These are phyloP conservation scores for Magnusiomyces suaveolens DNA, from an alignment of 1,139 yeast genomes.

Conservation along the genomic window DNA sequence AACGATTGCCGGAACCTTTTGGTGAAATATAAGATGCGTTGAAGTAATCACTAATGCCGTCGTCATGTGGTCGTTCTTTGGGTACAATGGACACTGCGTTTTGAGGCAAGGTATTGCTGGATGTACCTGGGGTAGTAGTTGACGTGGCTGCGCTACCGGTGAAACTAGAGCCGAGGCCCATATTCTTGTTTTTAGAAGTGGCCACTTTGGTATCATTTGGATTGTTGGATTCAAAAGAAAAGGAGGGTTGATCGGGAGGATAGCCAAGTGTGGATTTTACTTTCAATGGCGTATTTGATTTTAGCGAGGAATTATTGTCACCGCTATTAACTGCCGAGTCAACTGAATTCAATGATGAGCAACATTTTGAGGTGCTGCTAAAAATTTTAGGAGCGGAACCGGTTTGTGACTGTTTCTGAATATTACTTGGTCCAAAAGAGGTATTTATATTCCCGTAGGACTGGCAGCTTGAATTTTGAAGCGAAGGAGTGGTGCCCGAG, in stretches of 20 bases:
- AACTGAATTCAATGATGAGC: too few species aligned
- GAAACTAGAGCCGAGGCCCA: too few species aligned
- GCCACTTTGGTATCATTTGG: not conserved
- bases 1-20: conserved; percentile 34
- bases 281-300: not conserved
- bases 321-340: too few species aligned
- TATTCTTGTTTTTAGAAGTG: too few species aligned
- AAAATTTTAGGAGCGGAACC: too few species aligned
- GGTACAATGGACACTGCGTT: not conserved
- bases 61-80: not conserved
- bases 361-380: too few species aligned
- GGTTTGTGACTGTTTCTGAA: too few species aligned
- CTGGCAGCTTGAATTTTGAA: too few species aligned
- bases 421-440: too few species aligned
- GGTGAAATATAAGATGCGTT: conserved; percentile 49
- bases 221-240: not conserved
- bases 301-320: not conserved
- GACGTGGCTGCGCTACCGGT: not conserved
- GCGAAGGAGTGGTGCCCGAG: too few species aligned
- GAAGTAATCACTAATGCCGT: conserved; percentile 39
- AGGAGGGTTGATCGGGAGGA: not conserved
- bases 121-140: not conserved
- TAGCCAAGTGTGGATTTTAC: not conserved
- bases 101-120: not conserved
- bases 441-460: too few species aligned